Evolutionary conservation across 176 grass and related monocot genomes (phyloP).

Genomic region (Rhipidocladum racemiflorum): DNA sequence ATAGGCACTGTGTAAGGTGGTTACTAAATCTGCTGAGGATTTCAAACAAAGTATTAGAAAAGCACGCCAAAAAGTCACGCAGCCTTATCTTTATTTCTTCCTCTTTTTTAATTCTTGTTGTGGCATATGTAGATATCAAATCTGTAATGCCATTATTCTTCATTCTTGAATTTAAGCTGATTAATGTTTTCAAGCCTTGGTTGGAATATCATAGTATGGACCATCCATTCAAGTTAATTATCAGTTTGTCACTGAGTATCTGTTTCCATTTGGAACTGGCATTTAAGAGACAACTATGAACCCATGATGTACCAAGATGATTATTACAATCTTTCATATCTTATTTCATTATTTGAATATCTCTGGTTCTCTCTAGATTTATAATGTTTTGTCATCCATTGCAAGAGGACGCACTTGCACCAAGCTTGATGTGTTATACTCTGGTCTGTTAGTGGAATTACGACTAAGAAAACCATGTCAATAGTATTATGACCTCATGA

Average conservation of each 20-base stretch:
- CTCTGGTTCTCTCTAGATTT: background rate
- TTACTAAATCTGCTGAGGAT: conserved; percentile 92
- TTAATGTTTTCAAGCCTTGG: conserved; percentile 17
- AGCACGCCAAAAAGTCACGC: conserved; percentile 90
- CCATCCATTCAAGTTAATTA: background rate
- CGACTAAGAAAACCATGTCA: background rate
- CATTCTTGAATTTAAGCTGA: background rate
- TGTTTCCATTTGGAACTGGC: background rate
- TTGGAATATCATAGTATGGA: background rate
- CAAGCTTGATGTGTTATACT: background rate
- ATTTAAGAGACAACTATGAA: background rate
- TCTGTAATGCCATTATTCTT: background rate
- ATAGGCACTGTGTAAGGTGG: conserved; percentile 86
- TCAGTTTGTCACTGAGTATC: background rate
- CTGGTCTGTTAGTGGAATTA: background rate
- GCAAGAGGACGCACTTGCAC: background rate
- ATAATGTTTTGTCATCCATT: background rate
- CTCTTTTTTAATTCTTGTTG: background rate
- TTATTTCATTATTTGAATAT: background rate
- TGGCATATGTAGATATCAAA: background rate
- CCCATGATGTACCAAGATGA: background rate
- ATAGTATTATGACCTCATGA: too few species aligned
- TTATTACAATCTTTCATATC: background rate
- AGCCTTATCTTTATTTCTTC: background rate
- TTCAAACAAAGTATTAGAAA: conserved; percentile 95